Conservation (phyloP, 306 rosid genomes). For the Cicer arietinum region DNA sequence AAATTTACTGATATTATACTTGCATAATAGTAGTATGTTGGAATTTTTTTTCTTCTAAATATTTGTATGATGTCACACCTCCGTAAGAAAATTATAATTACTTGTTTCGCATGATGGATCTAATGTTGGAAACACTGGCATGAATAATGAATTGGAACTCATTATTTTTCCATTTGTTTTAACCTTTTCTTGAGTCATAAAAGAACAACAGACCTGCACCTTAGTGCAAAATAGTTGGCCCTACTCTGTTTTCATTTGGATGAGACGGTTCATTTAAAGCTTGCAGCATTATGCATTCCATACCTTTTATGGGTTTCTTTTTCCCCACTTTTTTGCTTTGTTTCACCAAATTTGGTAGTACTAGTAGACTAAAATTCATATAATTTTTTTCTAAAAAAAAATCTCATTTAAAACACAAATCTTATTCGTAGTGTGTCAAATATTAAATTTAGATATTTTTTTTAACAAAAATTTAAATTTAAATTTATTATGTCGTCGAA, state of each 20-base stretch:
- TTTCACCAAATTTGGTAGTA: constrained; percentile 38
- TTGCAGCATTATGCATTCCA: constrained; percentile 24
- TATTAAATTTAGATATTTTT: too few relatives aligned
- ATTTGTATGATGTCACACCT: constrained; percentile 47
- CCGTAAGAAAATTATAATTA: constrained; percentile 42
- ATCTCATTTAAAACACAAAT: too few relatives aligned
- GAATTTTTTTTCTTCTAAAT: not conserved
- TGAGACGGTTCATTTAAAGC: constrained; percentile 51
- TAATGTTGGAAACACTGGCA: constrained; percentile 33
- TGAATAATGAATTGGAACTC: constrained; percentile 32
- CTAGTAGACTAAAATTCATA: constrained; percentile 27
- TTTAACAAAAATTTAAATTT: too few relatives aligned
- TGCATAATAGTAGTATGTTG: constrained; percentile 13
- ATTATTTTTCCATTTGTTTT: constrained; percentile 42
- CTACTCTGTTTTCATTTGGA: constrained; percentile 44
- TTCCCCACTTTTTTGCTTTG: constrained; percentile 36
- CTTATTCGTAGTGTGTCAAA: too few relatives aligned
- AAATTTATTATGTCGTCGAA: too few relatives aligned
- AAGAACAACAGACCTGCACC: constrained; percentile 48
- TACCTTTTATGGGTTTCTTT: constrained; percentile 22
- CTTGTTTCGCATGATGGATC: constrained; percentile 41
- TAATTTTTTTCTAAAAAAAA: not conserved
- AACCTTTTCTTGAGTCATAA: constrained; percentile 44
- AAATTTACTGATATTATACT: constrained; percentile 10
- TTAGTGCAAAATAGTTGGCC: constrained; percentile 35